phyloP scores from a whole-genome alignment of 768 basidiomycete genomes.

The Xanthoconium stramineum region DNA sequence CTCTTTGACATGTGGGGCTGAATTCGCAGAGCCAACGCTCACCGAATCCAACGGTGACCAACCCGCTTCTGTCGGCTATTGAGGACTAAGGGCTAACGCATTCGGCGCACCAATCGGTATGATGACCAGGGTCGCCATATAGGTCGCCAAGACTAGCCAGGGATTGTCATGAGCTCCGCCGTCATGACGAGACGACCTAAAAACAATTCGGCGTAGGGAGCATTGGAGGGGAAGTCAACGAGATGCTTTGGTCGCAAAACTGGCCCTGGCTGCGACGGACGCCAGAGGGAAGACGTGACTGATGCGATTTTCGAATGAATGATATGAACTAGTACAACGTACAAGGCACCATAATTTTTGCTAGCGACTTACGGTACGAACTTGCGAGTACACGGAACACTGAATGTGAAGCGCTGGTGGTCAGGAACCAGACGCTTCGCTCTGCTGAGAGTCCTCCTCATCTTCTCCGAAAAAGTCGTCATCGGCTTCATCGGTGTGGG shows the following conservation, averaged over 20 bases:
- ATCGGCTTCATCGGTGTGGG: constrained; percentile 11
- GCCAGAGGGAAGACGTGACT: too few relatives aligned
- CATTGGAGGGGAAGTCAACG: not conserved
- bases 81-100: not conserved
- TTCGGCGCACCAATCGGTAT: not conserved
- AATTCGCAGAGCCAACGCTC: not conserved
- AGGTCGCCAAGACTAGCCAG: too few relatives aligned
- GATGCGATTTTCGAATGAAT: too few relatives aligned
- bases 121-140: constrained; percentile 3
- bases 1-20: not conserved
- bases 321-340: too few relatives aligned
- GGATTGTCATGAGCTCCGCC: not conserved
- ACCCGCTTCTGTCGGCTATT: not conserved
- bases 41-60: too few relatives aligned
- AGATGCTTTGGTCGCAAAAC: not conserved
- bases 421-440: constrained; percentile 15
- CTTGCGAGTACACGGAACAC: constrained; percentile 70
- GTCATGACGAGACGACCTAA: not conserved
- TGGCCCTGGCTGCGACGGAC: not conserved
- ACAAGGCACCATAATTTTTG: too few relatives aligned
- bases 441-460: constrained; percentile 15
- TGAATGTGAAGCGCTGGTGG: not conserved
- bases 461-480: constrained; percentile 32
- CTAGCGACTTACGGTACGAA: constrained; percentile 35
- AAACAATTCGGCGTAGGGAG: not conserved